Conservation (phyloP, 1,284 basidiomycete genomes). For the Melanopsichium pennsylvanicum region DNA sequence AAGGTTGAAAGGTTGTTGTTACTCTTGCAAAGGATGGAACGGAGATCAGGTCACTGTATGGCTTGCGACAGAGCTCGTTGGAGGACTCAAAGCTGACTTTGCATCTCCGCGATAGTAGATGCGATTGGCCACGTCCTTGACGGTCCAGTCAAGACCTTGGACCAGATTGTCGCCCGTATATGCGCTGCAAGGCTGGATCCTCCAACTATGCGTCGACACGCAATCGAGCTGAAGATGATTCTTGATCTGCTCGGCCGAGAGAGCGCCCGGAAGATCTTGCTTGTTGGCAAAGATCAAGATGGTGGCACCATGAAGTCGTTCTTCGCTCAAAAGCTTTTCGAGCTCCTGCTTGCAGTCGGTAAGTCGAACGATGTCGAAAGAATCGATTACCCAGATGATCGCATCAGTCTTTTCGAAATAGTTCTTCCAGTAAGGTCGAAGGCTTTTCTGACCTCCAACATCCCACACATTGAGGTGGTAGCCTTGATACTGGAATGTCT, state of each 20-base stretch:
- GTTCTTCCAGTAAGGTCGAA: slow-evolving; percentile 97
- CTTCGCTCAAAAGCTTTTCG: slow-evolving; percentile 83
- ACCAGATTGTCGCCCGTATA: slow-evolving; percentile 85
- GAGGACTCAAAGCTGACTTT: slow-evolving; percentile 2
- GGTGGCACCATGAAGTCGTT: slow-evolving; percentile 92
- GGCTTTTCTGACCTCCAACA: slow-evolving; percentile 92
- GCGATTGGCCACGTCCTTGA: slow-evolving; percentile 77
- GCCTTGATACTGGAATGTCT: slow-evolving; percentile 88
- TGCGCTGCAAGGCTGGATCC: slow-evolving; percentile 89
- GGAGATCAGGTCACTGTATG: slow-evolving; percentile 5
- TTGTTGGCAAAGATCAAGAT: slow-evolving; percentile 99
- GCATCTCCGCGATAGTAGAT: slow-evolving; percentile 60
- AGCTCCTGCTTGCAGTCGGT: slow-evolving; percentile 87
- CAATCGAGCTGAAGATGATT: slow-evolving; percentile 54
- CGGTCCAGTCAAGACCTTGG: slow-evolving; percentile 91
- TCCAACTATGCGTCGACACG: slow-evolving; percentile 85
- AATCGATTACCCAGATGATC: slow-evolving; percentile 98
- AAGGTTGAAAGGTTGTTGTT: no score
- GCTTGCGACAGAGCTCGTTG: background rate
- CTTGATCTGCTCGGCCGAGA: slow-evolving; percentile 82
- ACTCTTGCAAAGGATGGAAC: no score
- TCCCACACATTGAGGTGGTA: slow-evolving; percentile 75
- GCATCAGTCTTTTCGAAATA: slow-evolving; percentile 99
- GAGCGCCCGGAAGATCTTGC: slow-evolving; percentile 88
- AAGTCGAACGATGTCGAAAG: slow-evolving; percentile 86